These are phyloP conservation scores for Coemansia erecta DNA, from an alignment of 192 early-diverging fungal genomes.

Conservation along the genomic window DNA sequence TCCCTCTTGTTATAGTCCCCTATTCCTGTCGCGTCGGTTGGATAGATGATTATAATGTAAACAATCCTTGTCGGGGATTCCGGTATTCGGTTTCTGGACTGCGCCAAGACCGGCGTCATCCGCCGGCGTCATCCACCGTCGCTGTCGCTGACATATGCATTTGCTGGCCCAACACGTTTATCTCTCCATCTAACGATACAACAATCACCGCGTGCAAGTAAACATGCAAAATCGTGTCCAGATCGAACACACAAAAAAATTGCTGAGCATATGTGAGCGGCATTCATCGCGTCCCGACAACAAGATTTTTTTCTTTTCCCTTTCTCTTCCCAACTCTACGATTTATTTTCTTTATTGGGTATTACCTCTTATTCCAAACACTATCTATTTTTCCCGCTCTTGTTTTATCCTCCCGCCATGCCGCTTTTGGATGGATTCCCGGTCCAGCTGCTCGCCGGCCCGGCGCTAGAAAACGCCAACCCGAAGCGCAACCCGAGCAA, in stretches of 20 bases:
- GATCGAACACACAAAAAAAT: not conserved
- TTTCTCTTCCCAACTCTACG: not conserved
- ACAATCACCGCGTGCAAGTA: no score
- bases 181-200: no score
- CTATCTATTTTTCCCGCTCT: not conserved
- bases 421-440: constrained; percentile 35
- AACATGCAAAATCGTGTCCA: not conserved
- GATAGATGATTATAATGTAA: no score
- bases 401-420: constrained; percentile 20
- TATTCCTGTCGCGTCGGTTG: no score
- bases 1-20: no score
- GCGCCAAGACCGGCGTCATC: no score
- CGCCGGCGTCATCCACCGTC: no score
- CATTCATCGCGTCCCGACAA: not conserved
- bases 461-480: not conserved
- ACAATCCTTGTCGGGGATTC: no score
- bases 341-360: constrained; percentile 11
- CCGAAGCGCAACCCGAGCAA: not conserved
- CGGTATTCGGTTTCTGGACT: no score
- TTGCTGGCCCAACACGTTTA: no score
- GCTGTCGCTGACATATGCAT: no score
- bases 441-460: constrained; percentile 8
- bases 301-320: constrained; percentile 5
- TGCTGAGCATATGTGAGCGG: not conserved
- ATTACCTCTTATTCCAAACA: not conserved